phyloP scores from a whole-genome alignment of 1,139 yeast species.

The Lodderomyces metapsilosis region DNA sequence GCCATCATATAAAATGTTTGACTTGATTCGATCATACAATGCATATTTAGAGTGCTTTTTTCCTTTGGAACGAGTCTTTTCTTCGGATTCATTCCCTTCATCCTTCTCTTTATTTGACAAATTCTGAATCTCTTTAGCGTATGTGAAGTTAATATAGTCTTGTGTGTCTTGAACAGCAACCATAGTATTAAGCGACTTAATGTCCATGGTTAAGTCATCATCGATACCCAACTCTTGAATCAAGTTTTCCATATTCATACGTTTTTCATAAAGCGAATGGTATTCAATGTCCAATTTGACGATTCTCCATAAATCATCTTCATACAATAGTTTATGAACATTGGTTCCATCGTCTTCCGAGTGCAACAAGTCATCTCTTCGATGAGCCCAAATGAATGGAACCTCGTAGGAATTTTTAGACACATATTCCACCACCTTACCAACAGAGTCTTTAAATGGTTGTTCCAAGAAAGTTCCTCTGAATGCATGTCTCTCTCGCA shows the following conservation, averaged over 20 bases:
- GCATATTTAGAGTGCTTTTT: conserved; percentile 74
- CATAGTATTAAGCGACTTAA: conserved; percentile 59
- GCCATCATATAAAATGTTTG: conserved; percentile 64
- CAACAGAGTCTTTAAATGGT: conserved; percentile 71
- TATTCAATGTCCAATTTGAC: conserved; percentile 84
- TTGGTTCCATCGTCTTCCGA: conserved; percentile 49
- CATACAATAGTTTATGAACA: conserved; percentile 59
- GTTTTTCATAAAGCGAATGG: conserved; percentile 80
- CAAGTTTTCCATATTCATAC: conserved; percentile 59
- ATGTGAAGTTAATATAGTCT: conserved; percentile 80
- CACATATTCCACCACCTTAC: conserved; percentile 74
- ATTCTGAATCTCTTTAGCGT: conserved; percentile 68
- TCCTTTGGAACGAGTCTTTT: conserved; percentile 15
- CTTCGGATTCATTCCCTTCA: conserved; percentile 8
- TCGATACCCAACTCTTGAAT: conserved; percentile 53
- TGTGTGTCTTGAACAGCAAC: conserved; percentile 86
- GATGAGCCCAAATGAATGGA: conserved; percentile 95
- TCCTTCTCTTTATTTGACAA: conserved; percentile 16
- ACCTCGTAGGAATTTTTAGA: conserved; percentile 82
- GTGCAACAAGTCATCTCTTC: conserved; percentile 78
- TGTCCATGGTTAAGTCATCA: conserved; percentile 60
- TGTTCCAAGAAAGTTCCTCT: conserved; percentile 42
- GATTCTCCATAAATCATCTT: conserved; percentile 92
- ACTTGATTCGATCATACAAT: conserved; percentile 71
- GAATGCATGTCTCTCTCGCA: conserved; percentile 47